phyloP scores from a whole-genome alignment of 352 stramenopile genomes.

The Pythium volutum region DNA sequence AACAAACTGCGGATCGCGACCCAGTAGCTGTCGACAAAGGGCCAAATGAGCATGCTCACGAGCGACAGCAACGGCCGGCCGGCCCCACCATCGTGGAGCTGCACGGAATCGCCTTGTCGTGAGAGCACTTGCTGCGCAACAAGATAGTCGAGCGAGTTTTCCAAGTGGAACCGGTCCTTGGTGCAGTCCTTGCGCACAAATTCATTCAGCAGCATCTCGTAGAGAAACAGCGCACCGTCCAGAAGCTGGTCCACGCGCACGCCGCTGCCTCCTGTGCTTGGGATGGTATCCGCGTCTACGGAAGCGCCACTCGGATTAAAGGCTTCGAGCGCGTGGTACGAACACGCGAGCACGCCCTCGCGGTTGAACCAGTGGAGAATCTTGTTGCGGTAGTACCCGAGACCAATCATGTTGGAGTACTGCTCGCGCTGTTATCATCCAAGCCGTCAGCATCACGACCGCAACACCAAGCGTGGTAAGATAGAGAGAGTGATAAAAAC shows the following conservation, averaged over 20 bases:
- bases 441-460: background rate
- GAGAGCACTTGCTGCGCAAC: conserved; percentile 45
- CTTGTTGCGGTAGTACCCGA: conserved; percentile 88
- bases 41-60: conserved; percentile 76
- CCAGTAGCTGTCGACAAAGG: conserved; percentile 88
- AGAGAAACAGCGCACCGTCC: conserved; percentile 60
- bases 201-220: conserved; percentile 77
- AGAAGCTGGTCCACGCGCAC: conserved; percentile 54
- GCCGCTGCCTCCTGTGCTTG: conserved; percentile 9
- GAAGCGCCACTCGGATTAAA: conserved; percentile 25
- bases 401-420: conserved; percentile 84
- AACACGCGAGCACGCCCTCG: conserved; percentile 75
- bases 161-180: conserved; percentile 42
- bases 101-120: conserved; percentile 6
- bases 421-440: conserved; percentile 49
- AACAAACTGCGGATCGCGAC: conserved; percentile 75
- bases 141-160: conserved; percentile 35
- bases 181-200: conserved; percentile 71
- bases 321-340: conserved; percentile 60
- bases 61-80: conserved; percentile 53
- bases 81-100: conserved; percentile 5
- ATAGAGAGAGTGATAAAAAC: conserved; percentile 19
- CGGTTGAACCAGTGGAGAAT: conserved; percentile 84
- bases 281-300: too few species aligned
- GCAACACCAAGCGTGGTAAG: background rate